phyloP scores from a whole-genome alignment of 306 rosid genomes.

The Benincasa hispida region DNA sequence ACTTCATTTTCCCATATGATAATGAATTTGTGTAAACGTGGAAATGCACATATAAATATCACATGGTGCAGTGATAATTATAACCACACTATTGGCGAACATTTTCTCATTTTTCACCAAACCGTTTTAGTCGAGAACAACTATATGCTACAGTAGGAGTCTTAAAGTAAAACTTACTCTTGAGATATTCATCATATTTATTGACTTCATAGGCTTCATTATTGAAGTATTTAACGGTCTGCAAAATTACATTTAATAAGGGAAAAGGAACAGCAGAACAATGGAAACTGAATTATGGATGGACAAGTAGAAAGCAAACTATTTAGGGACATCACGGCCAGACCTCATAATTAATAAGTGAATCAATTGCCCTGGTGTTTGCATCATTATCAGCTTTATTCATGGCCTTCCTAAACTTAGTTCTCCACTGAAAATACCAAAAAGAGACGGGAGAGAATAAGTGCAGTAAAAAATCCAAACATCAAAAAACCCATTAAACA shows the following conservation, averaged over 20 bases:
- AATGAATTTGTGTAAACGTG: background rate
- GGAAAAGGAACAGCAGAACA: background rate
- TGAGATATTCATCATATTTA: conserved; percentile 60
- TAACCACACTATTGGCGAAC: background rate
- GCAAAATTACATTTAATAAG: conserved; percentile 12
- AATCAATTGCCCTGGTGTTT: conserved; percentile 70
- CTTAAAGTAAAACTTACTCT: conserved; percentile 47
- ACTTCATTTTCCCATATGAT: background rate
- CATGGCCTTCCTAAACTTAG: conserved; percentile 92
- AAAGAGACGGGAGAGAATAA: background rate
- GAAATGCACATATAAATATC: background rate
- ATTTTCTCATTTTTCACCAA: background rate
- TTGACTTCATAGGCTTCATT: conserved; percentile 75
- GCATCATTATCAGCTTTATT: conserved; percentile 97
- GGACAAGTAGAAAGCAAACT: background rate
- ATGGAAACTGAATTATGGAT: background rate
- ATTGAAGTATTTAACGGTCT: conserved; percentile 95
- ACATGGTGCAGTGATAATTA: background rate
- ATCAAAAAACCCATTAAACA: background rate
- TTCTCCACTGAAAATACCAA: conserved; percentile 68
- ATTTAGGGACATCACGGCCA: conserved; percentile 10
- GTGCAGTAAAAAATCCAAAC: background rate
- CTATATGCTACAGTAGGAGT: background rate
- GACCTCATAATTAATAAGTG: conserved; percentile 95
- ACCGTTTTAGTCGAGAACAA: background rate